These are phyloP conservation scores for Histomonas meleagridis DNA, from an alignment of 208 protist species.

Conservation along the genomic window DNA sequence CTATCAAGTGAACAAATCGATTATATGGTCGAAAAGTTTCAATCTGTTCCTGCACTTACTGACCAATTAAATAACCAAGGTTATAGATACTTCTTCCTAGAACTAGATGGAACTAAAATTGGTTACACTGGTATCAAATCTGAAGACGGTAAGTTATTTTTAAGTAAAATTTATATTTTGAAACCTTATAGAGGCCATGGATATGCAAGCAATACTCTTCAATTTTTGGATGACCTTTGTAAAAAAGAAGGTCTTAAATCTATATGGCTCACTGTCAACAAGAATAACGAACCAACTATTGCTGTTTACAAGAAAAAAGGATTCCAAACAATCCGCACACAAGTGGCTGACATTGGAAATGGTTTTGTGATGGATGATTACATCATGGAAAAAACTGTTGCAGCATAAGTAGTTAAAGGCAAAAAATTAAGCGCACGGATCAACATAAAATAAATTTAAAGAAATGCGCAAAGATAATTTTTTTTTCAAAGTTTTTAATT, in stretches of 20 bases:
- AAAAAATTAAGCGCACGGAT: too few species aligned
- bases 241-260: neutral
- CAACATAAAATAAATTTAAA: too few species aligned
- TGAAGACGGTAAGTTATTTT: neutral
- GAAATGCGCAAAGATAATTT: too few species aligned
- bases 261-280: neutral
- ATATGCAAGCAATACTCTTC: neutral
- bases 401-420: too few species aligned
- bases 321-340: neutral
- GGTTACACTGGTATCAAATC: neutral
- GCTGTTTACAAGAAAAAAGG: neutral
- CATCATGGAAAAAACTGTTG: neutral
- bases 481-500: too few species aligned
- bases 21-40: neutral
- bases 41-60: neutral
- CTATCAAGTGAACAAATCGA: neutral
- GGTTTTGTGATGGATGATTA: neutral
- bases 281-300: neutral
- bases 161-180: neutral
- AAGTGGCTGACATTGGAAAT: neutral
- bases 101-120: neutral
- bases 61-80: neutral
- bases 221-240: neutral
- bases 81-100: neutral
- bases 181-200: neutral